These are phyloP conservation scores for Avicennia marina DNA, from an alignment of 257 asterid species.

Conservation along the genomic window DNA sequence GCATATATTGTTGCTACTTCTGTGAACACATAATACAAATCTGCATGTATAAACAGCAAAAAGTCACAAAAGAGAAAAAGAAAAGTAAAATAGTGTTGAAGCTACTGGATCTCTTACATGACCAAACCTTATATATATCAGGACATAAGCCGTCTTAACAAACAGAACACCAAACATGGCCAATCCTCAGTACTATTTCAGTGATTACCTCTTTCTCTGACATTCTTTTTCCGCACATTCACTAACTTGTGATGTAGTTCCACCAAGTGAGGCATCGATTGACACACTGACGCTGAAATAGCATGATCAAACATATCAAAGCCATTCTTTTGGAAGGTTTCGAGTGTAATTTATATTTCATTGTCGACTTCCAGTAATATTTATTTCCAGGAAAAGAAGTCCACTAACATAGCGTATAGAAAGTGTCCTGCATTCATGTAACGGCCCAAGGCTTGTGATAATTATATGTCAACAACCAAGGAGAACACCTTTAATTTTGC, in stretches of 20 bases:
- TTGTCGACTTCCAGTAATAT: background rate
- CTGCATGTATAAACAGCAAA: no score
- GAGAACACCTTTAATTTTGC: background rate
- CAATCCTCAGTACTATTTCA: conserved; percentile 1
- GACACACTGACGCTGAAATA: conserved; percentile 35
- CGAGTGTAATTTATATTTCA: background rate
- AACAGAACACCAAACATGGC: conserved; percentile 4
- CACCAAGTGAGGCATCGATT: conserved; percentile 33
- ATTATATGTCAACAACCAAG: background rate
- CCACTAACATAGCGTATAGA: background rate
- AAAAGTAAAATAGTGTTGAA: no score
- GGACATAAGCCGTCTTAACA: background rate
- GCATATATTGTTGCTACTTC: no score
- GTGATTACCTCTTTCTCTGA: conserved; percentile 53
- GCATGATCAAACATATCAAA: conserved; percentile 11
- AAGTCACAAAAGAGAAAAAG: no score
- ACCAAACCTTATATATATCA: no score
- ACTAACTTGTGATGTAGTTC: conserved; percentile 32
- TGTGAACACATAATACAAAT: no score
- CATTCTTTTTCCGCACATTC: conserved; percentile 32
- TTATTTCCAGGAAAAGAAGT: background rate
- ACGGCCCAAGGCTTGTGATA: background rate
- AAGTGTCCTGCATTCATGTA: background rate
- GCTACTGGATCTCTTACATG: no score
- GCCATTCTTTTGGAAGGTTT: background rate